phyloP scores from a whole-genome alignment of 208 protist genomes.

The Trypanosoma brucei region DNA sequence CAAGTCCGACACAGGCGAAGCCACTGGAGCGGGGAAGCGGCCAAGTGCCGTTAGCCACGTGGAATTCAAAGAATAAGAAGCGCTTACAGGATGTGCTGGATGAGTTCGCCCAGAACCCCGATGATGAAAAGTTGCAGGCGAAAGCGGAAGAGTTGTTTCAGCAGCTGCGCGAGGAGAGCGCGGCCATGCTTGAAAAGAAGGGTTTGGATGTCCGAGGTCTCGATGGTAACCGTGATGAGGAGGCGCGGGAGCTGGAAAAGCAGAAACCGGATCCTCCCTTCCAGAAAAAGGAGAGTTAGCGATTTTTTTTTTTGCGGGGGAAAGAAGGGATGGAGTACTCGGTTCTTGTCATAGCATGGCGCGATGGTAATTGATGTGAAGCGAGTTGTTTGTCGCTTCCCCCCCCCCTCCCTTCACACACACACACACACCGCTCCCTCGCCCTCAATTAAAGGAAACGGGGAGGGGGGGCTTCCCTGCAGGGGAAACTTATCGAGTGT shows the following conservation, averaged over 20 bases:
- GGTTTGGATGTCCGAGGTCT: conserved; percentile 52
- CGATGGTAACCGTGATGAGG: conserved; percentile 55
- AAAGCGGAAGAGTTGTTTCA: conserved; percentile 75
- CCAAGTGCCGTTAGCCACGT: conserved; percentile 61
- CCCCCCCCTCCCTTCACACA: no score
- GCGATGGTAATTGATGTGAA: no score
- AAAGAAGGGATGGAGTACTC: not conserved
- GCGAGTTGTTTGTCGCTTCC: no score
- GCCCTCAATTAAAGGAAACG: no score
- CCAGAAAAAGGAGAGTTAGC: conserved; percentile 25
- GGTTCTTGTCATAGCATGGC: no score
- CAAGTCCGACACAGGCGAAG: conserved; percentile 77
- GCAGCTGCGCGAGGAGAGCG: conserved; percentile 67
- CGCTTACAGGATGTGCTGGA: conserved; percentile 71
- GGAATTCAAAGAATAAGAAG: conserved; percentile 68
- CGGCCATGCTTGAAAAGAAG: conserved; percentile 51
- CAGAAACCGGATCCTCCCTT: conserved; percentile 77
- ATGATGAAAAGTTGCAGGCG: conserved; percentile 52
- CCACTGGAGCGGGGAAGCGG: conserved; percentile 78
- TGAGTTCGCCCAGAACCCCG: conserved; percentile 79
- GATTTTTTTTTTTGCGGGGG: not conserved
- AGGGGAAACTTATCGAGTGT: no score
- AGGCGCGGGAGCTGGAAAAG: conserved; percentile 36
- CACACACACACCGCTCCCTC: no score
- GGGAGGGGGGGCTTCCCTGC: no score